phyloP scores from a whole-genome alignment of 768 basidiomycete species.

The Rubroboletus pulcherrimus region DNA sequence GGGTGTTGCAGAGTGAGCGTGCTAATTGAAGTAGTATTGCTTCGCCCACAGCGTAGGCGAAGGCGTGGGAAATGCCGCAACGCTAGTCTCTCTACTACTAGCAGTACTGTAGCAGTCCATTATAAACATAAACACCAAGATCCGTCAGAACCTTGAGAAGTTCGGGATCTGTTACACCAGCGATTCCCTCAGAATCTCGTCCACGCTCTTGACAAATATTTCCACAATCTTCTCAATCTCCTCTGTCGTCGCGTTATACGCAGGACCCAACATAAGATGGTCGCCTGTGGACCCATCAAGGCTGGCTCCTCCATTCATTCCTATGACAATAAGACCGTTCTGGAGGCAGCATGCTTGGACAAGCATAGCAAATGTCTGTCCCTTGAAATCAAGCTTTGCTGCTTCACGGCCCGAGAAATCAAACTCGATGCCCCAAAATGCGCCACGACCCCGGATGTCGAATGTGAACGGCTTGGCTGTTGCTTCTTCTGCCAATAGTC shows the following conservation, averaged over 20 bases:
- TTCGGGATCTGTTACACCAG: constrained; percentile 8
- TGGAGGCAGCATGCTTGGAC: constrained; percentile 67
- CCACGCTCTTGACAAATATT: constrained; percentile 60
- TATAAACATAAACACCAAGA: background rate
- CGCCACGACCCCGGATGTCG: constrained; percentile 80
- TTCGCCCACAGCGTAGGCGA: constrained; percentile 19
- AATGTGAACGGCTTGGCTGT: constrained; percentile 62
- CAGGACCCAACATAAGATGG: constrained; percentile 71
- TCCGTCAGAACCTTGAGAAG: background rate
- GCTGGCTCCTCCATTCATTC: constrained; percentile 65
- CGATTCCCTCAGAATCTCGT: constrained; percentile 52
- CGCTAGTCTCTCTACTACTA: background rate
- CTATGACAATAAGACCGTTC: constrained; percentile 70
- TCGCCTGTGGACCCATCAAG: constrained; percentile 71
- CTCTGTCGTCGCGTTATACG: constrained; percentile 70
- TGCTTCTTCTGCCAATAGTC: constrained; percentile 53
- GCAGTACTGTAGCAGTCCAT: too few relatives aligned
- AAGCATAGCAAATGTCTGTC: constrained; percentile 57
- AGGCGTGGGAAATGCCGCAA: constrained; percentile 30
- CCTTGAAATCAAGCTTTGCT: constrained; percentile 46
- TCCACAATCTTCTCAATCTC: constrained; percentile 68
- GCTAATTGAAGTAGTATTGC: constrained; percentile 26
- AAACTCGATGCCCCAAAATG: constrained; percentile 84
- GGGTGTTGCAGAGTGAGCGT: constrained; percentile 14
- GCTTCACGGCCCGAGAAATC: constrained; percentile 52